These are phyloP conservation scores for Fusarium bulbicola DNA, from an alignment of 2,329 filamentous ascomycete genomes.

Conservation along the genomic window DNA sequence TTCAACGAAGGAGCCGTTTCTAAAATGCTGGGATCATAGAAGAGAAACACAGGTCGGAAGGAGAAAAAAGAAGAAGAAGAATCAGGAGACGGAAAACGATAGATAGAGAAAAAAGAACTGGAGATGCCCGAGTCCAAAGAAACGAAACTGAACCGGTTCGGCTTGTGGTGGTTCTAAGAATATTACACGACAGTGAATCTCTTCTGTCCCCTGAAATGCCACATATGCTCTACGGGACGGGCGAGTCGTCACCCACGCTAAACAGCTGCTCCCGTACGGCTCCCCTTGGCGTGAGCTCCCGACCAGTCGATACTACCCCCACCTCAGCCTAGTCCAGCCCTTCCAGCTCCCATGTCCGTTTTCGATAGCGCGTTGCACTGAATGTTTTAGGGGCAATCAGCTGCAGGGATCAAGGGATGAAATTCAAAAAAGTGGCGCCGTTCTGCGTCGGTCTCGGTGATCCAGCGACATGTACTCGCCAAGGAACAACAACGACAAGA, in stretches of 20 bases:
- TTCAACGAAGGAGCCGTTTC: constrained; percentile 38
- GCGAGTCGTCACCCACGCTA: constrained; percentile 27
- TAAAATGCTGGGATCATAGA: constrained; percentile 27
- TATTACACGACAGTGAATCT: constrained; percentile 26
- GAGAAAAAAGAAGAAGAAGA: constrained; percentile 10
- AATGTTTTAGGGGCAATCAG: constrained; percentile 39
- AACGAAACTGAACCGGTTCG: constrained; percentile 33
- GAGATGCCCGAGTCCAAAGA: constrained; percentile 35
- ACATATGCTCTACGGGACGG: constrained; percentile 42
- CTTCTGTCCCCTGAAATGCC: constrained; percentile 44
- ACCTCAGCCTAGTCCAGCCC: constrained; percentile 32
- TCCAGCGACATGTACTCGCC: background rate
- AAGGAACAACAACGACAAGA: fast-evolving
- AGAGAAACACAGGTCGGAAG: constrained; percentile 30
- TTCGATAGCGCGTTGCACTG: constrained; percentile 30
- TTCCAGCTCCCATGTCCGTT: constrained; percentile 27
- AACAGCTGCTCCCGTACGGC: constrained; percentile 30
- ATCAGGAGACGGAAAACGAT: constrained; percentile 5
- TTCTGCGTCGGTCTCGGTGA: background rate
- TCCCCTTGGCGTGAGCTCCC: constrained; percentile 31
- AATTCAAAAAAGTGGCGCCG: background rate
- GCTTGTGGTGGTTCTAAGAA: constrained; percentile 37
- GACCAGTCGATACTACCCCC: constrained; percentile 37
- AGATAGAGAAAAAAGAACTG: constrained; percentile 1
- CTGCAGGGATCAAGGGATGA: constrained; percentile 22